Evolutionary conservation across 805 yeast genomes (phyloP).

Genomic region (Ogataea methylovora): DNA sequence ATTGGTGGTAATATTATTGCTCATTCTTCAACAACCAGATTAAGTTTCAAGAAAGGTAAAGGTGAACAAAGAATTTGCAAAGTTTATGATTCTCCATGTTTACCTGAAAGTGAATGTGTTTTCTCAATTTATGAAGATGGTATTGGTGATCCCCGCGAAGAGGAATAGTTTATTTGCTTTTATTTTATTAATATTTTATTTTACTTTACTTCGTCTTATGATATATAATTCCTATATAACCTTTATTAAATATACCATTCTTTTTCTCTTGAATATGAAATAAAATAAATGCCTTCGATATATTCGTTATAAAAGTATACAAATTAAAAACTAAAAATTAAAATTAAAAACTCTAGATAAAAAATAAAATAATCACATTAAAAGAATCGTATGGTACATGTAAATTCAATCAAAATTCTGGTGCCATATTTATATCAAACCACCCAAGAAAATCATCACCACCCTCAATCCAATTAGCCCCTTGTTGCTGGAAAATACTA

Average conservation of each 20-base stretch:
- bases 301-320: neutral
- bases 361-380: neutral
- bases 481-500: slow-evolving; percentile 69
- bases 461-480: slow-evolving; percentile 80
- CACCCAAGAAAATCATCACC: slow-evolving; percentile 88
- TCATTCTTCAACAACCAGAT: slow-evolving; percentile 90
- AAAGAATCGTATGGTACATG: neutral
- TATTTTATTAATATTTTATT: neutral
- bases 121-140: slow-evolving; percentile 97
- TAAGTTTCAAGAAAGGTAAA: slow-evolving; percentile 83
- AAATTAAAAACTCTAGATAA: neutral
- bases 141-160: slow-evolving; percentile 89
- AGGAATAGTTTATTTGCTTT: slow-evolving; percentile 30
- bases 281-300: too few relatives aligned
- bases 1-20: slow-evolving; percentile 98
- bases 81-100: slow-evolving; percentile 91
- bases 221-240: too few relatives aligned
- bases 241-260: too few relatives aligned
- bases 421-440: slow-evolving; percentile 79
- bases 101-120: slow-evolving; percentile 91
- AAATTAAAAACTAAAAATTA: neutral
- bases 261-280: too few relatives aligned
- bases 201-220: too few relatives aligned
- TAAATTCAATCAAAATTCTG: slow-evolving; percentile 36
- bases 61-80: slow-evolving; percentile 92